Percentiles rank a stretch among this genome's conserved stretches.
Conservation (phyloP, 208 protist species). For the Tritrichomonas foetus region DNA sequence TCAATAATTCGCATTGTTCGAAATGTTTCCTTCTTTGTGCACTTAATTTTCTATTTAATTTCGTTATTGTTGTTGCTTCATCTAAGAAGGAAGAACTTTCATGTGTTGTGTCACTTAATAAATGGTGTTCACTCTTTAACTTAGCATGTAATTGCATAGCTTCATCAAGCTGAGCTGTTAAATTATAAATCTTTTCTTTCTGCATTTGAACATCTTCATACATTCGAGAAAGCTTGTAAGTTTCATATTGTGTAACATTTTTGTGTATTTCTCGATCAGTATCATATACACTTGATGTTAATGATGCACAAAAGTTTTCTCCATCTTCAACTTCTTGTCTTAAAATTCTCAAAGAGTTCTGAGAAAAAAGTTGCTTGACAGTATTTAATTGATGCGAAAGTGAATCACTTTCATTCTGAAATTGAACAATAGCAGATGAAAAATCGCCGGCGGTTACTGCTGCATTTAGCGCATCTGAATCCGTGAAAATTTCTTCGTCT, state of each 20-base stretch:
- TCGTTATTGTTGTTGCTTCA: neutral
- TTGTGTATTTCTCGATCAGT: too few species aligned
- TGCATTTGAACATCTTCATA: neutral
- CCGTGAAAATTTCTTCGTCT: neutral
- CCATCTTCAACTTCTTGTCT: neutral
- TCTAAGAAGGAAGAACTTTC: neutral
- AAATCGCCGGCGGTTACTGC: neutral
- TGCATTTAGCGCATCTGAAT: neutral
- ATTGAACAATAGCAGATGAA: neutral
- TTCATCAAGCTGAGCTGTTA: neutral
- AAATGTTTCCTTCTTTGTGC: neutral
- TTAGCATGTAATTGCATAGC: neutral
- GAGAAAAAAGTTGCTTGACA: neutral
- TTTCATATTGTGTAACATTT: too few species aligned
- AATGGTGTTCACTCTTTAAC: neutral
- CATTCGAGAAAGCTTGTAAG: neutral
- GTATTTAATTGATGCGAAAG: neutral
- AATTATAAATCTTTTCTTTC: neutral
- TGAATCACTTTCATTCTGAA: neutral
- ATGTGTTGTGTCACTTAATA: neutral
- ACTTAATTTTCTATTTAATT: neutral
- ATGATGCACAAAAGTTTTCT: neutral
- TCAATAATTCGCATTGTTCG: constrained; percentile 2
- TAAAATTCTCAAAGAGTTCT: neutral
- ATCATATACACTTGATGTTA: too few species aligned